Conservation (phyloP, 1,284 basidiomycete species). For the Ceratobasidium sp. region DNA sequence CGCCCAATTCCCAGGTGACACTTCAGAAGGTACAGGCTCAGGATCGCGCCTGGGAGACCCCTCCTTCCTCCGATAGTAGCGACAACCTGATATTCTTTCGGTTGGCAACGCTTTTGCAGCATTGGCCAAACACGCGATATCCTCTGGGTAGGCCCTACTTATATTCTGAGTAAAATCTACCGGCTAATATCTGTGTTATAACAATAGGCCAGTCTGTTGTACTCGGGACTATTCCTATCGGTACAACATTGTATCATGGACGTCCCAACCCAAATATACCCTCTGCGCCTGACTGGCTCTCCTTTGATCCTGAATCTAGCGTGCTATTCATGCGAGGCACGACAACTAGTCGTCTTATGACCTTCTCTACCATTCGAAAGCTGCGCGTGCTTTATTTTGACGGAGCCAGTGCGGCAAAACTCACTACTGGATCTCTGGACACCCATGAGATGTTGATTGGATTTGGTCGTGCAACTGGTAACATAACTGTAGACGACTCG, state of each 20-base stretch:
- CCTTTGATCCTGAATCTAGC: constrained; percentile 61
- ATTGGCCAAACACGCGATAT: constrained; percentile 63
- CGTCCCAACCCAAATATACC: constrained; percentile 50
- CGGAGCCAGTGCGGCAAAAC: constrained; percentile 56
- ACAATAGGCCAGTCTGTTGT: constrained; percentile 56
- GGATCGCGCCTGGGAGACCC: background rate
- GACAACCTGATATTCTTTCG: constrained; percentile 58
- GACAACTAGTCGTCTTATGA: constrained; percentile 50
- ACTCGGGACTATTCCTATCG: constrained; percentile 56
- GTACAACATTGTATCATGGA: constrained; percentile 60
- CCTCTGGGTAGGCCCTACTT: constrained; percentile 55
- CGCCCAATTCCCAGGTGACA: background rate
- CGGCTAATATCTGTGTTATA: background rate
- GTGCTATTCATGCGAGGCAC: constrained; percentile 49
- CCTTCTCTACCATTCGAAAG: constrained; percentile 54
- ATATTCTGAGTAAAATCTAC: background rate
- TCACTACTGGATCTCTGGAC: constrained; percentile 56
- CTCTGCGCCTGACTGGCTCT: constrained; percentile 55
- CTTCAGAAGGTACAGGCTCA: background rate
- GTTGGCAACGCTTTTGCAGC: constrained; percentile 59
- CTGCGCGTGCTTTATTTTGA: constrained; percentile 61
- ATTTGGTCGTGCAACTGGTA: constrained; percentile 49
- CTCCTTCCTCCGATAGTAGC: background rate
- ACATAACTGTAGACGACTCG: constrained; percentile 49
- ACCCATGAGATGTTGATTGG: constrained; percentile 59